Conservation (phyloP, 2,329 filamentous ascomycete species). For the Talaromyces verruculosus region DNA sequence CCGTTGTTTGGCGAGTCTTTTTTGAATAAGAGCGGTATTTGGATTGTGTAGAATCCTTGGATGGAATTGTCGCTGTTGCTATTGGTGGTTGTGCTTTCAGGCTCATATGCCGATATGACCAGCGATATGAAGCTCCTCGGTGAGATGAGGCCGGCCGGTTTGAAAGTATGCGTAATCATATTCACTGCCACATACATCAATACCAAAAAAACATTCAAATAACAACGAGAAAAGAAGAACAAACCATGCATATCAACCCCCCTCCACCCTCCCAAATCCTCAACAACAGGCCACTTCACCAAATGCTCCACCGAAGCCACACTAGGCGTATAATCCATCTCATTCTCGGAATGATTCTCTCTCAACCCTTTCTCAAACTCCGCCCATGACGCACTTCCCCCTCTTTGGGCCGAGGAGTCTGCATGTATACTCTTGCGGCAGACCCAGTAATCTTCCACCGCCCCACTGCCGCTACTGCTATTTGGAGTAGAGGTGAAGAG, state of each 20-base stretch:
- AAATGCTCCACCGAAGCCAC: conserved; percentile 33
- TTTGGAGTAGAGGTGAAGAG: conserved; percentile 24
- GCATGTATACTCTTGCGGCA: conserved; percentile 43
- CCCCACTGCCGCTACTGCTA: neutral
- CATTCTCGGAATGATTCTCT: conserved; percentile 41
- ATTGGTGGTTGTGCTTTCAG: conserved; percentile 3
- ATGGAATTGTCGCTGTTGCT: neutral
- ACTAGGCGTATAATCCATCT: conserved; percentile 44
- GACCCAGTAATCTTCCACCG: conserved; percentile 40
- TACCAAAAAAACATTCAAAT: neutral
- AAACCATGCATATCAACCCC: conserved; percentile 33
- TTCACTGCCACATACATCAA: conserved; percentile 29
- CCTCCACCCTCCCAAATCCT: conserved; percentile 26
- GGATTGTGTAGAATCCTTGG: conserved; percentile 35
- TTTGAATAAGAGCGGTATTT: conserved; percentile 32
- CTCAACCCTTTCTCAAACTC: conserved; percentile 42
- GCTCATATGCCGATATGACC: conserved; percentile 31
- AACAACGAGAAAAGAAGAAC: neutral
- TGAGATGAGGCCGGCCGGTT: conserved; percentile 33
- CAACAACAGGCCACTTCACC: conserved; percentile 30
- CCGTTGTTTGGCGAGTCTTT: conserved; percentile 18
- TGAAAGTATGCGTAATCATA: conserved; percentile 39
- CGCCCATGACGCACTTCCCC: conserved; percentile 40
- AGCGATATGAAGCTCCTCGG: conserved; percentile 37
- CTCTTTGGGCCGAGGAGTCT: conserved; percentile 27